Percentiles rank a stretch among this genome's conserved stretches.
These are phyloP conservation scores for Lumnitzera racemosa DNA, from an alignment of 345 rosid genomes.

Conservation along the genomic window DNA sequence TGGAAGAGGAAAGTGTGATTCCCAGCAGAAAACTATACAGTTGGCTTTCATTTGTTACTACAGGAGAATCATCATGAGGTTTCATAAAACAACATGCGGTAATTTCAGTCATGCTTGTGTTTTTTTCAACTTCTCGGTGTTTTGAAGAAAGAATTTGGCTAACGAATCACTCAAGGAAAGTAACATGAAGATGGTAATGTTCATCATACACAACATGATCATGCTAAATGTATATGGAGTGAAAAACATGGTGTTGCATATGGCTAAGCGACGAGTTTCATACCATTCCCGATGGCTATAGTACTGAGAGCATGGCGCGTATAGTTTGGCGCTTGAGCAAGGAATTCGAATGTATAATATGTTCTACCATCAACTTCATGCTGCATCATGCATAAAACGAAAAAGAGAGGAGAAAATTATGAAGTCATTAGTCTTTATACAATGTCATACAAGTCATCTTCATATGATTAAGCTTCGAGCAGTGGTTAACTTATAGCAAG, in stretches of 20 bases:
- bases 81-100: too few species aligned
- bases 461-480: too few species aligned
- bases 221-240: too few species aligned
- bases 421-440: slow-evolving; percentile 1
- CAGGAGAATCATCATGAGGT: too few species aligned
- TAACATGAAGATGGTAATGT: not conserved
- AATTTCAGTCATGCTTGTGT: too few species aligned
- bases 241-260: not conserved
- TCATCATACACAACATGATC: too few species aligned
- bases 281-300: slow-evolving; percentile 73
- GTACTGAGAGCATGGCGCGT: slow-evolving; percentile 82
- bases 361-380: slow-evolving; percentile 70
- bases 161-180: not conserved
- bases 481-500: too few species aligned
- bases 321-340: slow-evolving; percentile 76
- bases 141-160: too few species aligned
- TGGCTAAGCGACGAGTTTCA: slow-evolving; percentile 2
- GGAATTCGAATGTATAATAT: slow-evolving; percentile 77
- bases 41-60: too few species aligned
- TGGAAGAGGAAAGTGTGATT: too few species aligned
- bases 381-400: slow-evolving; percentile 33
- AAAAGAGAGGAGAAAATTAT: slow-evolving; percentile 2
- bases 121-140: too few species aligned
- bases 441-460: not conserved
- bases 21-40: too few species aligned